phyloP scores from a whole-genome alignment of 768 basidiomycete species.

The Suillus placidus region DNA sequence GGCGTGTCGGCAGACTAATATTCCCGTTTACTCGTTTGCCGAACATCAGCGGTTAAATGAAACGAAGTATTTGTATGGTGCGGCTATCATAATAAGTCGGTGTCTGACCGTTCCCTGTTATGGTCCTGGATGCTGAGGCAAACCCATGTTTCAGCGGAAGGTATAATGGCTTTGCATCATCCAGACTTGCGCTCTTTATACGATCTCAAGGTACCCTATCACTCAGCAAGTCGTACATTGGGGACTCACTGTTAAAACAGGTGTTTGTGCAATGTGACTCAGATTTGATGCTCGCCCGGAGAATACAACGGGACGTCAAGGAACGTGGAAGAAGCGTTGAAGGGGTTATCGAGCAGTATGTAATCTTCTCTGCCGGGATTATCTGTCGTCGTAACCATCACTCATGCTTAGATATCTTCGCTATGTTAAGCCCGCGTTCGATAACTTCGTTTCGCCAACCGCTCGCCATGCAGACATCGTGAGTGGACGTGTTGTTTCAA shows the following conservation, averaged over 20 bases:
- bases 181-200: conserved; percentile 77
- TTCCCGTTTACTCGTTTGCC: conserved; percentile 93
- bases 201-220: conserved; percentile 78
- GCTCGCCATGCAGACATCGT: conserved; percentile 90
- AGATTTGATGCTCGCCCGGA: conserved; percentile 95
- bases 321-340: conserved; percentile 86
- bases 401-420: conserved; percentile 72
- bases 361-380: conserved; percentile 9
- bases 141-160: conserved; percentile 60
- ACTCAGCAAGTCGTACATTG: neutral
- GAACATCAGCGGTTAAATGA: conserved; percentile 83
- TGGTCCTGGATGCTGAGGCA: conserved; percentile 1
- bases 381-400: conserved; percentile 2
- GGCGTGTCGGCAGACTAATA: conserved; percentile 78
- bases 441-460: conserved; percentile 90
- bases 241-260: conserved; percentile 35
- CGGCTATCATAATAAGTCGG: conserved; percentile 84
- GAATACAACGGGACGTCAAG: conserved; percentile 83
- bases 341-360: conserved; percentile 87
- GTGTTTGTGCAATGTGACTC: conserved; percentile 93
- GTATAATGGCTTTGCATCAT: conserved; percentile 89
- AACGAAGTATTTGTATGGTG: conserved; percentile 89
- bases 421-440: conserved; percentile 93
- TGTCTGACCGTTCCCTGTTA: neutral
- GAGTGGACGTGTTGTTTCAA: conserved; percentile 12